Evolutionary conservation across 805 yeast species (phyloP).

Genomic region (Suhomyces faveliae): DNA sequence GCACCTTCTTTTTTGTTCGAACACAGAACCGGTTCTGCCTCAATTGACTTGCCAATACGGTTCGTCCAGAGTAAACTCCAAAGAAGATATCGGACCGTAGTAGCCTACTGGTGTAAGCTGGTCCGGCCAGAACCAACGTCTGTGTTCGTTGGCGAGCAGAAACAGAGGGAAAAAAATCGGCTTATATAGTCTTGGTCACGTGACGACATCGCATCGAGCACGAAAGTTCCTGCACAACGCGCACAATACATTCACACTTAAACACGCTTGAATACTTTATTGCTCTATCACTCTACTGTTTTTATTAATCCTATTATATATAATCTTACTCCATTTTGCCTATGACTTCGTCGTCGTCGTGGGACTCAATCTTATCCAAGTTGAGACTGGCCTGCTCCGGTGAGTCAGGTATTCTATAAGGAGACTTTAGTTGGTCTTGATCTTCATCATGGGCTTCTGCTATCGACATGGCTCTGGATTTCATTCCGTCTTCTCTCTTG

Average conservation of each 20-base stretch:
- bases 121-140: slow-evolving; percentile 17
- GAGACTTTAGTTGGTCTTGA: slow-evolving; percentile 16
- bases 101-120: slow-evolving; percentile 5
- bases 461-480: slow-evolving; percentile 13
- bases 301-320: background rate
- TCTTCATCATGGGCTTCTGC: slow-evolving; percentile 2
- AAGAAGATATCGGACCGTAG: slow-evolving; percentile 31
- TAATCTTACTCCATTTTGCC: slow-evolving; percentile 10
- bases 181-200: background rate
- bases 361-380: background rate
- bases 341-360: slow-evolving; percentile 6
- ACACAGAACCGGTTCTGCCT: slow-evolving; percentile 29
- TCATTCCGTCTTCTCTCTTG: background rate
- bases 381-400: no score
- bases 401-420: slow-evolving; percentile 4
- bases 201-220: no score
- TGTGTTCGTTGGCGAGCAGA: background rate
- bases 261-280: no score
- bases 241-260: no score
- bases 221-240: no score
- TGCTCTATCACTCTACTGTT: no score
- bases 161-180: background rate
- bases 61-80: slow-evolving; percentile 29
- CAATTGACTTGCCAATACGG: slow-evolving; percentile 44
- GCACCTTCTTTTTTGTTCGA: slow-evolving; percentile 33